These are phyloP conservation scores for Lichtheimia ramosa DNA, from an alignment of 371 early-diverging fungal genomes.

Conservation along the genomic window DNA sequence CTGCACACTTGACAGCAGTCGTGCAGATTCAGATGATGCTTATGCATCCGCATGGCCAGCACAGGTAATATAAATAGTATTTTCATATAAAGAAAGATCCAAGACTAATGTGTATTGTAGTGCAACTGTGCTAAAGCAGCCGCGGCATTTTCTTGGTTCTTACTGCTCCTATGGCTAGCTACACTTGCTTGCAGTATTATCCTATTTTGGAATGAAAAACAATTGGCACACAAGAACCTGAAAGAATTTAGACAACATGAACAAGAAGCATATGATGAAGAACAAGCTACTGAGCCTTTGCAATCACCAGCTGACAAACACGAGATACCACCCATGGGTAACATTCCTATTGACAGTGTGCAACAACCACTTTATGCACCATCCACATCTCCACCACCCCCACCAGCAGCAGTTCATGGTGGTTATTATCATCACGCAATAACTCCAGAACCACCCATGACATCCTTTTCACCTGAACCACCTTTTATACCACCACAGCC, in stretches of 20 bases:
- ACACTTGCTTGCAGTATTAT: conserved; percentile 30
- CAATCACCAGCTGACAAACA: not conserved
- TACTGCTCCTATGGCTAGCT: conserved; percentile 39
- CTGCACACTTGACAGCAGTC: conserved; percentile 24
- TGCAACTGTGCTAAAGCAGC: conserved; percentile 46
- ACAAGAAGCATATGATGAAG: not conserved
- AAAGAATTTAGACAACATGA: not conserved
- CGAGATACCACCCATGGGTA: not conserved
- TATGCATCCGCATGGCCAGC: conserved; percentile 32
- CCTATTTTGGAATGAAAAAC: conserved; percentile 43
- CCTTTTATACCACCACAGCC: not conserved
- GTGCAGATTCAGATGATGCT: conserved; percentile 14
- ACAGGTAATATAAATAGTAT: conserved; percentile 29
- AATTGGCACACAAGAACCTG: conserved; percentile 33
- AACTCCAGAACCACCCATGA: no score
- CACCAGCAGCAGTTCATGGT: not conserved
- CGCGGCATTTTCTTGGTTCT: conserved; percentile 48
- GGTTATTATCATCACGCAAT: no score
- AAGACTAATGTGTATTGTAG: conserved; percentile 12
- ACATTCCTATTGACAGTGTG: not conserved
- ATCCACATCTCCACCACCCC: not conserved
- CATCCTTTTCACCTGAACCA: not conserved
- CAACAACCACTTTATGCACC: not conserved
- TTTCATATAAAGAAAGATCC: not conserved
- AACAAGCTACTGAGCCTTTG: not conserved